phyloP scores from a whole-genome alignment of 1,139 yeast genomes.

The Suhomyces anneliseae region DNA sequence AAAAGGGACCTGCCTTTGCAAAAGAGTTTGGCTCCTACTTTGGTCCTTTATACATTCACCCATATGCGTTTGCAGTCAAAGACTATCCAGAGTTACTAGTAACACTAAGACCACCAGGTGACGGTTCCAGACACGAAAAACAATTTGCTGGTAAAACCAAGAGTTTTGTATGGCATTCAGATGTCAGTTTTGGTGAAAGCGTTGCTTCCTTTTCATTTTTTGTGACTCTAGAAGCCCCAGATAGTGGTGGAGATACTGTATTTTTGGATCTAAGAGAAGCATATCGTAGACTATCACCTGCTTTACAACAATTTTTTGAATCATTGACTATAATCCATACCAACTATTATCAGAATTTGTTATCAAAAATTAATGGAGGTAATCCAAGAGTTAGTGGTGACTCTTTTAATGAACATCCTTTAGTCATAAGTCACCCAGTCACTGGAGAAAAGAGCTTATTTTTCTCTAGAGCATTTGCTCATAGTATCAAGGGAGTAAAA shows the following conservation, averaged over 20 bases:
- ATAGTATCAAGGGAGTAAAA: conserved; percentile 26
- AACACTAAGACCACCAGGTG: conserved; percentile 32
- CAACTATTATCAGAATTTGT: conserved; percentile 24
- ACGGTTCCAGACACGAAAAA: conserved; percentile 20
- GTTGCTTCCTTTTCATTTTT: conserved; percentile 33
- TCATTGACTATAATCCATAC: conserved; percentile 28
- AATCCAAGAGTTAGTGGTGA: conserved; percentile 22
- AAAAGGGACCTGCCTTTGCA: conserved; percentile 31
- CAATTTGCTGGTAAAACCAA: conserved; percentile 21
- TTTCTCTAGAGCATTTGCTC: conserved; percentile 24
- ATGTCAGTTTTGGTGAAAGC: conserved; percentile 31
- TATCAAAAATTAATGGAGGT: conserved; percentile 15
- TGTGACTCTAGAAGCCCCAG: conserved; percentile 34
- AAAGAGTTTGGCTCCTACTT: conserved; percentile 30
- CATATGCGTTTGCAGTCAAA: conserved; percentile 28
- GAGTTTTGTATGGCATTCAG: conserved; percentile 30
- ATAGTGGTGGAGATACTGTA: conserved; percentile 36
- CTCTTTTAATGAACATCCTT: conserved; percentile 28
- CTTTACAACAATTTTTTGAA: conserved; percentile 28
- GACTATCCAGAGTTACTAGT: conserved; percentile 30
- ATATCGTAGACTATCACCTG: conserved; percentile 31
- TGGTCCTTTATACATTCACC: conserved; percentile 37
- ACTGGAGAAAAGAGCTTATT: conserved; percentile 28
- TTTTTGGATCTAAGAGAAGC: conserved; percentile 35
- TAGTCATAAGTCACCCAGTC: conserved; percentile 31